Base-by-base conservation (phyloP, 2,329 filamentous ascomycete genomes). In the Nemania serpens region DNA sequence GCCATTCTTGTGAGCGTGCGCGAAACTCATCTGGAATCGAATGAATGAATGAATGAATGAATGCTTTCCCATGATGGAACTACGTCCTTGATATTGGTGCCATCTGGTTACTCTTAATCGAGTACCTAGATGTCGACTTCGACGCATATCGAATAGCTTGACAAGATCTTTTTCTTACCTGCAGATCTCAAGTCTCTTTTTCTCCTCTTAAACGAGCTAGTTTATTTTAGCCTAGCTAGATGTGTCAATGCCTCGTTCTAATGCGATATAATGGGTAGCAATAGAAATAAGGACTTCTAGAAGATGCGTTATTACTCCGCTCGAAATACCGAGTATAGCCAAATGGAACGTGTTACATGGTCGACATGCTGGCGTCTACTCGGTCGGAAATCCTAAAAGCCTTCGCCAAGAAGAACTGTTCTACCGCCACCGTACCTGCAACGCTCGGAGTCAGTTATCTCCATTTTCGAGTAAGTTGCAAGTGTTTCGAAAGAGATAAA, bases 401-500 rank as follows among this genome's bases (percentile, higher is more conserved):
- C 86, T 73, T 88, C 85, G 17, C 86, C 86, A 17, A 82, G 55
- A 70, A 82, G 77, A 61, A 96, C 81, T 3, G 86, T 89, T 65
- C 90, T 83, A 0, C 93, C 93, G 25, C 88, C 91, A 37, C 90
- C 94, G 77, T 97, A 97, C 61, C 61, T 62, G 50, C 2, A 33
- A 22, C 34, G 39, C 17, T 54, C 17, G 10, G 34, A 51, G 45
- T 62, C 34, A 62, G 55, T 33, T 34, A 42, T 42, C 12, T 37
- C 13, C 49, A 48, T 53, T 20, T 41, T 18, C 41, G 41, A 29
- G 20, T 55, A 18, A 17, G 12, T 13, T 45, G n/a, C 17, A 33
- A 2, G 29, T 51, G 17, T 37, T 4, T 43, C 37, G 1, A n/a
- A 50, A 42, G n/a, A 15, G 3, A 3, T 12, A 29, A 37, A n/a